A percentile compares a stretch with the other conserved stretches of the same genome.
Conservation (phyloP, 2,329 filamentous ascomycete genomes). For the Tolypocladium endophyticum region DNA sequence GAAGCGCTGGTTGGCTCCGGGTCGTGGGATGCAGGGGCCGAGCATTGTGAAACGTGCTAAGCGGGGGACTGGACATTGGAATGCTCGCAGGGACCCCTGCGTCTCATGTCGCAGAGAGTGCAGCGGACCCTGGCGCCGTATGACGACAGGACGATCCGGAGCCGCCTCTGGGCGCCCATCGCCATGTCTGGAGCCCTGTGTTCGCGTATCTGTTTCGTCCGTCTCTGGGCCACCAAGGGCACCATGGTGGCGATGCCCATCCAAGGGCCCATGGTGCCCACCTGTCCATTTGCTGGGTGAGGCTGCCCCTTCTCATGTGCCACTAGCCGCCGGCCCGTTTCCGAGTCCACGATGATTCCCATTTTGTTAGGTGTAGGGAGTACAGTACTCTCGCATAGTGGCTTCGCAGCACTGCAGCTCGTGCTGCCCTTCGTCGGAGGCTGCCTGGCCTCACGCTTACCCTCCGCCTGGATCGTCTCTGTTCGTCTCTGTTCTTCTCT, state of each 20-base stretch:
- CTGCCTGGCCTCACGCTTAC: background rate
- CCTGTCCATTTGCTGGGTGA: background rate
- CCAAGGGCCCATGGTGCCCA: background rate
- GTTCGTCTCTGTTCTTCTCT: background rate
- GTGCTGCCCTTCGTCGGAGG: background rate
- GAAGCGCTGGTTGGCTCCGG: background rate
- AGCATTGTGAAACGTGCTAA: constrained; percentile 1
- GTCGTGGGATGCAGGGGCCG: background rate
- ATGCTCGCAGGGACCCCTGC: background rate
- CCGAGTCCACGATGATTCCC: background rate
- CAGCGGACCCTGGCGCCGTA: background rate
- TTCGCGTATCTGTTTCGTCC: background rate
- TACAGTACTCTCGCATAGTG: no score
- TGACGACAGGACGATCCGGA: background rate
- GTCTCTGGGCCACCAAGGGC: background rate
- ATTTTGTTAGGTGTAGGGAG: background rate
- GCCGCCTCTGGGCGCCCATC: background rate
- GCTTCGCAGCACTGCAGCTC: background rate
- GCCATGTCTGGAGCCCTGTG: background rate
- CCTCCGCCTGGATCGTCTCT: background rate
- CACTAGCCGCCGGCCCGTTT: background rate
- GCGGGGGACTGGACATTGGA: no score
- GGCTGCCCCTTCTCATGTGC: background rate
- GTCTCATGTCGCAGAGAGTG: background rate
- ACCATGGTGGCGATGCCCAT: background rate